Conservation (phyloP, 345 rosid species). For the Fremontodendron californicum region DNA sequence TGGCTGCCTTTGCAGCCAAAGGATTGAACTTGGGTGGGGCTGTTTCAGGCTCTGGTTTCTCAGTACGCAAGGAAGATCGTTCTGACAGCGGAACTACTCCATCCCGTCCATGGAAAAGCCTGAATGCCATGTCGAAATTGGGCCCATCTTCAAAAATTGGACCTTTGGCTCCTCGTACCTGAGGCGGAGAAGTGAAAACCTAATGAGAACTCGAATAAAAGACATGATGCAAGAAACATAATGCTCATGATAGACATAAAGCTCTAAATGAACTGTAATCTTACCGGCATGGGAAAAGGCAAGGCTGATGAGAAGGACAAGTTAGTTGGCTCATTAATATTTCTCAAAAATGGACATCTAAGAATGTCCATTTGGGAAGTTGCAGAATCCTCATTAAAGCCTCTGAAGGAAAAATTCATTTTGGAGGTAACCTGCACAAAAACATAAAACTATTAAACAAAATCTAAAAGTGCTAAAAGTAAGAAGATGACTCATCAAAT, state of each 20-base stretch:
- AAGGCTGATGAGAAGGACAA: constrained; percentile 66
- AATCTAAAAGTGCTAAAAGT: neutral
- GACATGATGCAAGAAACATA: neutral
- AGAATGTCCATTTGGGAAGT: constrained; percentile 50
- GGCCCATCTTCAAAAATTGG: constrained; percentile 98
- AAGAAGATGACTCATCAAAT: neutral
- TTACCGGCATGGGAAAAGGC: constrained; percentile 77
- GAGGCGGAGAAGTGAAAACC: neutral
- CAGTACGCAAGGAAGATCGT: constrained; percentile 31
- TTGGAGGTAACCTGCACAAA: constrained; percentile 29
- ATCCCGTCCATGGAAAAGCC: constrained; percentile 87
- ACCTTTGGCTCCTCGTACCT: constrained; percentile 65
- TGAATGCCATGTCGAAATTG: constrained; percentile 83
- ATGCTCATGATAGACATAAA: neutral
- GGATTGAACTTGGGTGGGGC: constrained; percentile 65
- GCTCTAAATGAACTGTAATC: constrained; percentile 8
- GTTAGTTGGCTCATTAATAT: constrained; percentile 89
- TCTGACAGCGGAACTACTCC: constrained; percentile 93
- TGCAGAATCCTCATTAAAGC: constrained; percentile 44
- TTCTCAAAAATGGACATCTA: constrained; percentile 92
- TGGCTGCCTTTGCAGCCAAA: constrained; percentile 91
- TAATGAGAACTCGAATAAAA: neutral
- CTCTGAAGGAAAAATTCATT: constrained; percentile 61
- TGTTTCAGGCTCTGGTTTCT: constrained; percentile 30
- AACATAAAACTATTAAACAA: neutral